Percentiles rank a stretch among this genome's conserved stretches.
These are phyloP conservation scores for Heliamphora pulchella DNA, from an alignment of 179 eudicot species.

Conservation along the genomic window DNA sequence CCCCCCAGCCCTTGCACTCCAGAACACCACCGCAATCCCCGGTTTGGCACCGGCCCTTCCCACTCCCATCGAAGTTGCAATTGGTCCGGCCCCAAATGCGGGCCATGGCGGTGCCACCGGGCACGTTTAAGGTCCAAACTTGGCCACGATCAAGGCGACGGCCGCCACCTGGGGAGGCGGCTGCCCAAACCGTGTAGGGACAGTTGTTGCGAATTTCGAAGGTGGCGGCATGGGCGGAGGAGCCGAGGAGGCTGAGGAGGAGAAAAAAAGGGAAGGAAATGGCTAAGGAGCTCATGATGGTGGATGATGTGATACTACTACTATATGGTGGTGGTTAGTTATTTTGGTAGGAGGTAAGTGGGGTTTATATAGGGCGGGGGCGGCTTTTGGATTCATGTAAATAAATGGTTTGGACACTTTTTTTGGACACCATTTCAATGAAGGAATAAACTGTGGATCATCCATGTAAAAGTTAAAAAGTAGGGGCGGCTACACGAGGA, in stretches of 20 bases:
- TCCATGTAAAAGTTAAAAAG: not conserved
- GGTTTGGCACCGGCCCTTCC: slow-evolving; percentile 25
- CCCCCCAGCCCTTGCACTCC: slow-evolving; percentile 26
- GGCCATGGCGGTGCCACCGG: slow-evolving; percentile 26
- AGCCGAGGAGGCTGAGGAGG: slow-evolving; percentile 16
- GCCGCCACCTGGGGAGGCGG: slow-evolving; percentile 34
- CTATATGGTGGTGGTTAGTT: not conserved
- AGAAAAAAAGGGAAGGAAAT: not conserved
- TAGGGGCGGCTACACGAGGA: not conserved
- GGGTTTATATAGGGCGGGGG: slow-evolving; percentile 14
- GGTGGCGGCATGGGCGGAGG: slow-evolving; percentile 23
- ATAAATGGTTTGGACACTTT: not conserved
- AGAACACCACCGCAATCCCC: slow-evolving; percentile 38
- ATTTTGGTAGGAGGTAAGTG: not conserved
- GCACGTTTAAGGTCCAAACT: slow-evolving; percentile 29
- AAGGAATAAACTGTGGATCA: not conserved
- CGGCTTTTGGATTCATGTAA: slow-evolving; percentile 9
- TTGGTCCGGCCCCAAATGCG: slow-evolving; percentile 42
- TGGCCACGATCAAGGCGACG: slow-evolving; percentile 21
- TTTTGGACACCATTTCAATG: slow-evolving; percentile 4
- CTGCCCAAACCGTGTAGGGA: slow-evolving; percentile 38
- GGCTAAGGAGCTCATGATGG: slow-evolving; percentile 14
- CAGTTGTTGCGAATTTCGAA: slow-evolving; percentile 32
- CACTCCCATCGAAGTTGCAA: slow-evolving; percentile 26
- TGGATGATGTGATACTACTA: not conserved